Evolutionary conservation across 345 rosid genomes (phyloP).

Genomic region (Melaleuca alternifolia): DNA sequence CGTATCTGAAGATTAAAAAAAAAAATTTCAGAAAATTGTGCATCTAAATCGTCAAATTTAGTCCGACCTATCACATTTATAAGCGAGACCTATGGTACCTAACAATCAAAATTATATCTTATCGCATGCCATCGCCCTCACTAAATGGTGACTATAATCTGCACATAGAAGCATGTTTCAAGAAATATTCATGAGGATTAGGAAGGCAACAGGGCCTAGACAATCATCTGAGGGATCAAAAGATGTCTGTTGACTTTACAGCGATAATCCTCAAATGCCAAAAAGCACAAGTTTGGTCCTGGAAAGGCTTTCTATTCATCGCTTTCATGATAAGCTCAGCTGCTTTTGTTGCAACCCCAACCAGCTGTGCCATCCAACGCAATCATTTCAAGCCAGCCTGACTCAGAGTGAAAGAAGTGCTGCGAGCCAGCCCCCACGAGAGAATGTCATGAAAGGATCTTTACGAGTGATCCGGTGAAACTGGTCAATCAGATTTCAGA

Average conservation of each 20-base stretch:
- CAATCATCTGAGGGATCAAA: neutral
- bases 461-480: neutral
- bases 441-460: neutral
- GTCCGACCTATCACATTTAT: too few species aligned
- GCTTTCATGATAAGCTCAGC: neutral
- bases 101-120: neutral
- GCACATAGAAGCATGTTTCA: neutral
- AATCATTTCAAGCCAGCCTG: neutral
- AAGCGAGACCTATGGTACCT: neutral
- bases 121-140: neutral
- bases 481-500: neutral
- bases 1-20: neutral
- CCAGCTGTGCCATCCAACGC: neutral
- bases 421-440: too few species aligned
- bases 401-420: neutral
- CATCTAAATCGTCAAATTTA: neutral
- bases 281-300: neutral
- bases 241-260: neutral
- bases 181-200: neutral
- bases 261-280: neutral
- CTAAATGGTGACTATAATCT: neutral
- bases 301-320: neutral
- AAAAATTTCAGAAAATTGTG: neutral
- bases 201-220: neutral
- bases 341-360: neutral